phyloP scores from a whole-genome alignment of 805 yeast species.

The Yamadazyma paraphyllophila region DNA sequence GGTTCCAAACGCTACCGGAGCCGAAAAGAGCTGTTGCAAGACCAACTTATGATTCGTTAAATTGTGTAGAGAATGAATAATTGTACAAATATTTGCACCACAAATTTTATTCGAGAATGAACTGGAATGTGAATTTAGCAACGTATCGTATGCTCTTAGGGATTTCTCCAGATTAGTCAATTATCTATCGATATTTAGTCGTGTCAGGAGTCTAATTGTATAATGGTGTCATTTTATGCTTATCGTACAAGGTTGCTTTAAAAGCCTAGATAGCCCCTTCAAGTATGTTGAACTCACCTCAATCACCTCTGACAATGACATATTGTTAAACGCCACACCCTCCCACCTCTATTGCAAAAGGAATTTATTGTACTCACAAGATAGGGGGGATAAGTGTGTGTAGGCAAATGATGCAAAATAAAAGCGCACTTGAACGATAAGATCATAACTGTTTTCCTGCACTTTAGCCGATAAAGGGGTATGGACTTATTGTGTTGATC shows the following conservation, averaged over 20 bases:
- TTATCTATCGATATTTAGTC: too few relatives aligned
- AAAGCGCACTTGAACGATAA: neutral
- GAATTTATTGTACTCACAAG: neutral
- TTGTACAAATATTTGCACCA: neutral
- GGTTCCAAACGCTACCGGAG: slow-evolving; percentile 19
- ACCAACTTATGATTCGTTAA: slow-evolving; percentile 17
- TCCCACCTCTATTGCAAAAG: too few relatives aligned
- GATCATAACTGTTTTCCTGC: neutral
- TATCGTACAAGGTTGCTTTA: too few relatives aligned
- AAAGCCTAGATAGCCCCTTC: too few relatives aligned
- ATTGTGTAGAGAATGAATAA: neutral
- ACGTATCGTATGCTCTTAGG: too few relatives aligned
- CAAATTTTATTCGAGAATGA: neutral
- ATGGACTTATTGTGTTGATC: neutral
- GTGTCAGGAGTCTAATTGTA: too few relatives aligned
- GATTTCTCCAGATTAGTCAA: too few relatives aligned
- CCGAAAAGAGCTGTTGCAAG: slow-evolving; percentile 35
- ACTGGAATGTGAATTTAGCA: too few relatives aligned
- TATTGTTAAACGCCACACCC: too few relatives aligned
- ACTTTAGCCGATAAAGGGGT: neutral
- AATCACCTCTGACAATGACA: too few relatives aligned
- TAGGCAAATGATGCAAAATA: neutral
- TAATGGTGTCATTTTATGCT: too few relatives aligned
- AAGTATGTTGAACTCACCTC: too few relatives aligned
- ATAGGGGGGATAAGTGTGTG: neutral